These are phyloP conservation scores for Phytophthora rubi DNA, from an alignment of 352 stramenopile genomes.

Conservation along the genomic window DNA sequence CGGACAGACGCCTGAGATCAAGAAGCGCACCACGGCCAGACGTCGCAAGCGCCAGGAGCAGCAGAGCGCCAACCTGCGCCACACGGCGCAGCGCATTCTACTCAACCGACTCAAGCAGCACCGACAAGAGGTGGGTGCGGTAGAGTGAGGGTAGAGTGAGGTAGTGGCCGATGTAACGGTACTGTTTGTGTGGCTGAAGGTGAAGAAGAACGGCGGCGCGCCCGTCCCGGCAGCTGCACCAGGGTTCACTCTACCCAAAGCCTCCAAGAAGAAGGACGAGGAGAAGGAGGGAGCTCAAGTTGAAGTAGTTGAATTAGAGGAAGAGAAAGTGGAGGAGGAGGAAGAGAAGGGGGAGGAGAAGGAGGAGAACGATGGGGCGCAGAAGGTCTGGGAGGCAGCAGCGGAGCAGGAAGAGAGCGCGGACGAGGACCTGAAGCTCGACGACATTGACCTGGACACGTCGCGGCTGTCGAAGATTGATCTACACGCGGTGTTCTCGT, in stretches of 20 bases:
- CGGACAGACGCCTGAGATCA: slow-evolving; percentile 97
- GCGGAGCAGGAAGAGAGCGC: slow-evolving; percentile 32
- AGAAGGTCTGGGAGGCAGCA: slow-evolving; percentile 24
- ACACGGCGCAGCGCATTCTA: slow-evolving; percentile 95
- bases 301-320: slow-evolving; percentile 3
- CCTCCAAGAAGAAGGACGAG: slow-evolving; percentile 10
- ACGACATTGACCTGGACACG: slow-evolving; percentile 71
- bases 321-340: neutral
- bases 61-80: slow-evolving; percentile 84
- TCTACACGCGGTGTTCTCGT: slow-evolving; percentile 85
- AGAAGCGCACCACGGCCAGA: slow-evolving; percentile 86
- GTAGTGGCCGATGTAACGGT: neutral
- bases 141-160: slow-evolving; percentile 18
- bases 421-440: slow-evolving; percentile 52
- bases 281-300: neutral
- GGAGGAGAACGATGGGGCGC: slow-evolving; percentile 19
- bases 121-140: slow-evolving; percentile 39
- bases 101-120: slow-evolving; percentile 89
- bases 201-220: slow-evolving; percentile 64
- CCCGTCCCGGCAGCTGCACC: slow-evolving; percentile 49
- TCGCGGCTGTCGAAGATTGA: slow-evolving; percentile 75
- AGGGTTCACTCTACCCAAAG: slow-evolving; percentile 59
- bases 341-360: slow-evolving; percentile 12
- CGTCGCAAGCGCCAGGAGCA: slow-evolving; percentile 72
- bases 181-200: slow-evolving; percentile 25